A percentile compares a stretch with the other conserved stretches of the same genome.
These are phyloP conservation scores for Fagus sylvatica DNA, from an alignment of 306 rosid genomes.

Conservation along the genomic window DNA sequence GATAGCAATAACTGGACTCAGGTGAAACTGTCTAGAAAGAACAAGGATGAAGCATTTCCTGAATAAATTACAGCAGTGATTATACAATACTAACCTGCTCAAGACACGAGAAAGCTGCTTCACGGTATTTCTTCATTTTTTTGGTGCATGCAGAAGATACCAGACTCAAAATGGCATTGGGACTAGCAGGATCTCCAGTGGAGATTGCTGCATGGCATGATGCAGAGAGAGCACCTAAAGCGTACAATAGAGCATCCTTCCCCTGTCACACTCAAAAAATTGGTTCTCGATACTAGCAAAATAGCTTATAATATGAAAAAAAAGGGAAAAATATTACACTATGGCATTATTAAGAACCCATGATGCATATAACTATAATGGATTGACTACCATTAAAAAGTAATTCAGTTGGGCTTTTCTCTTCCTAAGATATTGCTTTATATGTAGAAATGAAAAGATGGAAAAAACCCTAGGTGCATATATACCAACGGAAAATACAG, in stretches of 20 bases:
- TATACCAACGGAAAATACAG: background rate
- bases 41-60: constrained; percentile 3
- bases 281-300: background rate
- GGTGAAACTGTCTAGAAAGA: background rate
- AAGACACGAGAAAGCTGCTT: constrained; percentile 82
- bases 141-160: constrained; percentile 76
- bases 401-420: background rate
- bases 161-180: constrained; percentile 64
- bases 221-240: constrained; percentile 74
- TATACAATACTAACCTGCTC: constrained; percentile 56
- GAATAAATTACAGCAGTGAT: constrained; percentile 19
- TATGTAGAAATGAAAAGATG: background rate
- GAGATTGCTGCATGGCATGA: constrained; percentile 77
- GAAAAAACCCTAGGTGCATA: background rate
- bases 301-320: background rate
- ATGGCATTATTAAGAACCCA: background rate
- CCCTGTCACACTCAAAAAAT: constrained; percentile 60
- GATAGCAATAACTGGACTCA: background rate
- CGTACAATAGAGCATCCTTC: constrained; percentile 74
- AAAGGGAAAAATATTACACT: background rate
- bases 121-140: constrained; percentile 80
- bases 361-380: background rate
- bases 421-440: background rate
- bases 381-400: background rate
- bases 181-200: constrained; percentile 48